These are phyloP conservation scores for Cinnamomum micranthum DNA, from an alignment of 164 flowering plant species.

Conservation along the genomic window DNA sequence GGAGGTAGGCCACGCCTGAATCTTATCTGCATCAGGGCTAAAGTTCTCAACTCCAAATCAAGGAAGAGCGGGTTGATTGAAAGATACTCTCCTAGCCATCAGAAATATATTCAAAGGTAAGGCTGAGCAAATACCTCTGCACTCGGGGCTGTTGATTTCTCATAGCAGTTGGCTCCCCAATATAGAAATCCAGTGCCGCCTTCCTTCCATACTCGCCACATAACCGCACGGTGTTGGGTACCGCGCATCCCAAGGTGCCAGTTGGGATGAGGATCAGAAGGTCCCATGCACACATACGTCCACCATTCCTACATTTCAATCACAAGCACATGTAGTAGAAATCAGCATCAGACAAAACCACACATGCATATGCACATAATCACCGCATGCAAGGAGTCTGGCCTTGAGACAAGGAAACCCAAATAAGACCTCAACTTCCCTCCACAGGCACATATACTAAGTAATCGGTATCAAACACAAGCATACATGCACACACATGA, in stretches of 20 bases:
- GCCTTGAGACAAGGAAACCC: no score
- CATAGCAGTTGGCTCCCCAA: slow-evolving; percentile 99
- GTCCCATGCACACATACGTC: slow-evolving; percentile 99
- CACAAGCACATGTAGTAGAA: no score
- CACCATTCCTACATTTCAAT: slow-evolving; percentile 80
- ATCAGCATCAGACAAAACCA: no score
- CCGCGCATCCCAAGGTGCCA: slow-evolving; percentile 99
- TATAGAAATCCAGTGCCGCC: slow-evolving; percentile 91
- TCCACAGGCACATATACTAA: neutral
- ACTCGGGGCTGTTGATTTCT: slow-evolving; percentile 85
- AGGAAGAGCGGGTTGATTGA: neutral
- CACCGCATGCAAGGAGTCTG: no score
- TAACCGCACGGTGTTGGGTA: slow-evolving; percentile 97
- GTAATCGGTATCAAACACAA: neutral
- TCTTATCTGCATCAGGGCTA: slow-evolving; percentile 54
- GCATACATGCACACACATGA: neutral
- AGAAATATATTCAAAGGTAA: neutral
- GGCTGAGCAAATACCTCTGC: slow-evolving; percentile 63
- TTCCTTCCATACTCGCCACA: slow-evolving; percentile 99
- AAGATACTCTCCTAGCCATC: neutral
- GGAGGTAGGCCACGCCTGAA: slow-evolving; percentile 97
- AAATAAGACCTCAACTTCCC: neutral
- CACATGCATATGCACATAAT: no score
- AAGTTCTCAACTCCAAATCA: neutral
- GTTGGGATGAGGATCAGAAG: slow-evolving; percentile 95